Percentiles rank a stretch among this genome's conserved stretches.
These are phyloP conservation scores for Raffaelea albimanens DNA, from an alignment of 2,329 filamentous ascomycete species.

Conservation along the genomic window DNA sequence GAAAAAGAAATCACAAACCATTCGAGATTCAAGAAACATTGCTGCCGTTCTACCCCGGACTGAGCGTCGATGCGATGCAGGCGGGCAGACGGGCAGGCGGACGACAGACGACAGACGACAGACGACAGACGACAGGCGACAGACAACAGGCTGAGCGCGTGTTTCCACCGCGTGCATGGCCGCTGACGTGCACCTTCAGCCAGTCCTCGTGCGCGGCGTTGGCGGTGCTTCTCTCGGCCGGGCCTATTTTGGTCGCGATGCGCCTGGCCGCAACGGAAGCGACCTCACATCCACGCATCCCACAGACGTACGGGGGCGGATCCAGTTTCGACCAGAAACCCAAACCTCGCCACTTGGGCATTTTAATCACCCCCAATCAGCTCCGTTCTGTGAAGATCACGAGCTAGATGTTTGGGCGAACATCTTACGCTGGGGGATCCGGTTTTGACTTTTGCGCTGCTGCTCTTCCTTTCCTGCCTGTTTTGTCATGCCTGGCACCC, in stretches of 20 bases:
- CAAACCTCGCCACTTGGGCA: slow-evolving; percentile 2
- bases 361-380: slow-evolving; percentile 1
- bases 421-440: slow-evolving; percentile 8
- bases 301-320: background rate
- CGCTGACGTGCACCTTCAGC: too few species aligned
- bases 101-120: too few species aligned
- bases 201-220: too few species aligned
- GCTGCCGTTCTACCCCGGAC: too few species aligned
- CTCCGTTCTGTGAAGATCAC: slow-evolving; percentile 8
- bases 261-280: background rate
- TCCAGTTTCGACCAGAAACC: slow-evolving; percentile 5
- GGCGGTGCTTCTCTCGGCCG: too few species aligned
- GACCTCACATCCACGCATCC: background rate
- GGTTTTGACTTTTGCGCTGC: slow-evolving; percentile 3
- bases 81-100: too few species aligned
- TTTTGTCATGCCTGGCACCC: too few species aligned
- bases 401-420: slow-evolving; percentile 6
- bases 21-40: too few species aligned
- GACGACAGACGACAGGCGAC: background rate
- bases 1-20: too few species aligned
- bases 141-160: background rate
- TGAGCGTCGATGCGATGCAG: too few species aligned
- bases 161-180: too few species aligned
- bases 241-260: too few species aligned
- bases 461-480: background rate